Base-by-base conservation (phyloP, 805 yeast species). In the Vanderwaltozyma polyspora region DNA sequence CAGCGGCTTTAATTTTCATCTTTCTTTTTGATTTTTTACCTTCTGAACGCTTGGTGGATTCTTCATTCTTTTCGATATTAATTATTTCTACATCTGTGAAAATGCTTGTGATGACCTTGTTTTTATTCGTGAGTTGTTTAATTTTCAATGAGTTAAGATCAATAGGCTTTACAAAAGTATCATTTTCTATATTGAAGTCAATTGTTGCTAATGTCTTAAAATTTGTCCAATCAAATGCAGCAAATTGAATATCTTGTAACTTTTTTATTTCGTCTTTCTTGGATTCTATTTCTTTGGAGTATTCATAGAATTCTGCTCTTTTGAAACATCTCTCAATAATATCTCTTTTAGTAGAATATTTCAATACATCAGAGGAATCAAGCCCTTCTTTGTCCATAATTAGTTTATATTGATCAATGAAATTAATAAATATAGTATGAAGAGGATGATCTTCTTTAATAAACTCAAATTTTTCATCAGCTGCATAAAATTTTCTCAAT, bases 221-320 rank as follows among this genome's bases (percentile, higher is more conserved):
- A 41, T 81, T 83, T 36, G 77, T 76, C 98, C 98, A 89, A 57
- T 87, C 86, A 16, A 85, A 76, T 8, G 80, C 70, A 0, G 87
- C 84, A 57, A 68, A 83, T 28, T 70, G 76, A 5, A 74, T 43
- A 37, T 66, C 67, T 51, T 55, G 33, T 35, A 53, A 41, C 39
- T 59, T 57, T 45, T 65, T 55, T 39, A 43, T 44, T 39, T 51
- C 45, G 25, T 51, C 51, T 6, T 60, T 60, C 34, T 62, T 62
- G 30, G 61, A 55, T 5, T 49, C 50, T 34, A 67, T 42, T 15
- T 56, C 60, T 15, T 61, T 63, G 21, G 59, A 39, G 16, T 52
- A 49, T 12, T 62, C 64, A 18, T 55, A 59, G 48, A 64, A 71
- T 40, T 70, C 72, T 0, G 93, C 89, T 34, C 89, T 58, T 12